phyloP scores from a whole-genome alignment of 768 basidiomycete genomes.

The Chalciporus chontae region DNA sequence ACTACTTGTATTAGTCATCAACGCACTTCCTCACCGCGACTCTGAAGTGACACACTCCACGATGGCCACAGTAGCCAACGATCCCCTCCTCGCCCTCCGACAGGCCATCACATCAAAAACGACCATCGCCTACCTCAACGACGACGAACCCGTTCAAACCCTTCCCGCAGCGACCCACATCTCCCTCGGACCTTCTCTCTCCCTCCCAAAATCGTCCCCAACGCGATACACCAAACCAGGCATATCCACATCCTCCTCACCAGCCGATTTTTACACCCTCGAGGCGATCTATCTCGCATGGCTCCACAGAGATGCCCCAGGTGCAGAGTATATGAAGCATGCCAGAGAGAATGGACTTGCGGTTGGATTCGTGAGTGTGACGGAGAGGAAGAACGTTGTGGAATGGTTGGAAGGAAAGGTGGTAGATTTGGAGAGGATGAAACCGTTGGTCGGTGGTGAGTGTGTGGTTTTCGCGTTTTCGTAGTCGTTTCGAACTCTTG shows the following conservation, averaged over 20 bases:
- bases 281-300: slow-evolving; percentile 86
- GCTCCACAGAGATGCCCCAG: slow-evolving; percentile 65
- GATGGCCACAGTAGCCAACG: slow-evolving; percentile 25
- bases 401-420: slow-evolving; percentile 76
- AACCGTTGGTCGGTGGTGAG: slow-evolving; percentile 21
- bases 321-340: slow-evolving; percentile 87
- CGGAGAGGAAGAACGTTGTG: slow-evolving; percentile 80
- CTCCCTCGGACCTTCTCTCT: slow-evolving; percentile 46
- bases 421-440: slow-evolving; percentile 24
- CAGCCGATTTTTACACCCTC: slow-evolving; percentile 64
- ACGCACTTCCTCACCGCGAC: too few species aligned
- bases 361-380: slow-evolving; percentile 78
- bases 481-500: background rate
- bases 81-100: slow-evolving; percentile 56
- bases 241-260: slow-evolving; percentile 27
- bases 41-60: slow-evolving; percentile 8
- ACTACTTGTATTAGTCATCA: background rate
- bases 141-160: slow-evolving; percentile 38
- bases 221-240: slow-evolving; percentile 78
- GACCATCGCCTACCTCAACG: slow-evolving; percentile 44
- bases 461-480: background rate
- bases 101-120: slow-evolving; percentile 57
- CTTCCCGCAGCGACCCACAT: slow-evolving; percentile 64
- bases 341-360: slow-evolving; percentile 71
- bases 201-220: slow-evolving; percentile 67